A percentile compares a stretch with the other conserved stretches of the same genome.
These are phyloP conservation scores for Salvia miltiorrhiza DNA, from an alignment of 257 asterid species.

Conservation along the genomic window DNA sequence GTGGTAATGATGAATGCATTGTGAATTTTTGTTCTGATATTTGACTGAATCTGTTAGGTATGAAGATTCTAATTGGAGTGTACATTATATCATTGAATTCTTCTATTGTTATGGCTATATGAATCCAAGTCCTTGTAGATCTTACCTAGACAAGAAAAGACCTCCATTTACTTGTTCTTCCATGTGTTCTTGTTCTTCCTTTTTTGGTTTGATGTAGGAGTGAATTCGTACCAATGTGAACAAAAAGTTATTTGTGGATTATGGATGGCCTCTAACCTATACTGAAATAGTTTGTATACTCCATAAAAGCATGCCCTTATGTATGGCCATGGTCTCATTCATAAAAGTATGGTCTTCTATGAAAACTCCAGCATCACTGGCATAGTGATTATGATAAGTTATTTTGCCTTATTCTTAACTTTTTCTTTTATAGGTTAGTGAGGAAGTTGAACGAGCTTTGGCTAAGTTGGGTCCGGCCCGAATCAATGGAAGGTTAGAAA, in stretches of 20 bases:
- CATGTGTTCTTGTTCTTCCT: background rate
- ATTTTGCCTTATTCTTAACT: constrained; percentile 6
- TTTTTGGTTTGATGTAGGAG: background rate
- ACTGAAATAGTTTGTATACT: background rate
- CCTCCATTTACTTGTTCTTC: too few relatives aligned
- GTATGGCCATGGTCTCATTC: background rate
- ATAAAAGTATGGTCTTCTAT: background rate
- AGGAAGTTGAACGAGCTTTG: constrained; percentile 97
- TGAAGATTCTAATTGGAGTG: background rate
- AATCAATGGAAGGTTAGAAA: constrained; percentile 32
- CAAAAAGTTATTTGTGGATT: background rate
- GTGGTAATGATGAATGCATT: constrained; percentile 50
- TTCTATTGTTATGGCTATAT: background rate
- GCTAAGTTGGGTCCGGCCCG: constrained; percentile 87
- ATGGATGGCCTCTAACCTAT: background rate
- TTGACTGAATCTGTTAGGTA: background rate
- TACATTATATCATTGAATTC: background rate
- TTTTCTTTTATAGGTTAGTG: constrained; percentile 75
- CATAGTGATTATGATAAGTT: background rate
- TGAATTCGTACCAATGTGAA: background rate
- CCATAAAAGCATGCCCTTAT: background rate
- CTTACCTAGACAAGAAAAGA: background rate
- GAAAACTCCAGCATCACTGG: background rate
- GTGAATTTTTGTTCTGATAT: background rate
- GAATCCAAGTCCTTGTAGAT: background rate